phyloP scores from a whole-genome alignment of 2,329 filamentous ascomycete genomes.

The Aspergillus uvarum region DNA sequence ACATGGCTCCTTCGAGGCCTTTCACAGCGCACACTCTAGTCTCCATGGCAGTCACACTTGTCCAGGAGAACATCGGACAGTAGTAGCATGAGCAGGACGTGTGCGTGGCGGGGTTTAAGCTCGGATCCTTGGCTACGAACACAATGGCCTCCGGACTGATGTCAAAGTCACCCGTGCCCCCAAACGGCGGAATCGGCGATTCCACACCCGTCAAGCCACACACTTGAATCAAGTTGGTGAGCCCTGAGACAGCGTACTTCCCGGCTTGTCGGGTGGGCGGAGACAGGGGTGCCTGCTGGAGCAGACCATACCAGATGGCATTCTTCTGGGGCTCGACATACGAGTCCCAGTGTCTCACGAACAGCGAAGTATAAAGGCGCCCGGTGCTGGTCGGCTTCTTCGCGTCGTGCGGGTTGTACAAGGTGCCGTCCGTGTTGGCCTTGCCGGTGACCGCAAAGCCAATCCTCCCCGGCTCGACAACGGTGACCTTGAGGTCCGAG shows the following conservation, averaged over 20 bases:
- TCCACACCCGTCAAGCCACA: constrained; percentile 43
- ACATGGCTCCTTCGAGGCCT: constrained; percentile 44
- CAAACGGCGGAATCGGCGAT: constrained; percentile 50
- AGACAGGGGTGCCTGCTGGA: constrained; percentile 42
- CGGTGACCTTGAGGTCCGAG: constrained; percentile 47
- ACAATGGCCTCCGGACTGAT: constrained; percentile 47
- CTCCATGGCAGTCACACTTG: constrained; percentile 33
- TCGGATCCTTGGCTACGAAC: constrained; percentile 49
- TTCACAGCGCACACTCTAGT: constrained; percentile 35
- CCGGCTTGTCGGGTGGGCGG: constrained; percentile 39
- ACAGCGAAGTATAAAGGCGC: constrained; percentile 51
- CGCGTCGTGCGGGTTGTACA: constrained; percentile 52
- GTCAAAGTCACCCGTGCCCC: constrained; percentile 48
- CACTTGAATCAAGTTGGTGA: constrained; percentile 46
- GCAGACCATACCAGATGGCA: constrained; percentile 50
- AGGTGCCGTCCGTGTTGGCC: constrained; percentile 48
- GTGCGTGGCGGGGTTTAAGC: constrained; percentile 46
- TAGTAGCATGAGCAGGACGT: constrained; percentile 50
- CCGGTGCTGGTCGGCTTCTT: constrained; percentile 49
- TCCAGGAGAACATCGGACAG: constrained; percentile 45
- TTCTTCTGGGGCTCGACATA: constrained; percentile 52
- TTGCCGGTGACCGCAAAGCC: constrained; percentile 50
- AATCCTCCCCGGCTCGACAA: constrained; percentile 43
- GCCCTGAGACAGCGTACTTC: constrained; percentile 40
- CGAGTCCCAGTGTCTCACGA: constrained; percentile 55